Conservation (phyloP, 176 grass and related monocot genomes). For the Cenchrus fungigraminus region DNA sequence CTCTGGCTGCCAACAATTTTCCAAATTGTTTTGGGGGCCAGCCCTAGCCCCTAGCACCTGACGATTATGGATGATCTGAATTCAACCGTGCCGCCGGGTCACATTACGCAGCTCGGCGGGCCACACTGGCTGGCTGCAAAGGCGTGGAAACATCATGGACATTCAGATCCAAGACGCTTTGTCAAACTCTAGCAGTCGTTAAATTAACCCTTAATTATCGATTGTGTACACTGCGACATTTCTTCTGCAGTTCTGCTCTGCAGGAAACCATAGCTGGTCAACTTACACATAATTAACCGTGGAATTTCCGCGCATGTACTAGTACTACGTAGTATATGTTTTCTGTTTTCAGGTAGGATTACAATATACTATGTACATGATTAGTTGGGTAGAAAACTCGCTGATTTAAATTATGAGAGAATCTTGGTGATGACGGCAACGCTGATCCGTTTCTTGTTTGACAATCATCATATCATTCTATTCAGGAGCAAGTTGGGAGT, state of each 20-base stretch:
- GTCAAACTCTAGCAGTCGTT: background rate
- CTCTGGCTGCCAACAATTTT: background rate
- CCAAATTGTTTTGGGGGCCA: background rate
- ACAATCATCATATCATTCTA: background rate
- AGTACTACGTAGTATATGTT: background rate
- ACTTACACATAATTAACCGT: too few relatives aligned
- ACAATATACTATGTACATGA: background rate
- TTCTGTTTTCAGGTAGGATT: background rate
- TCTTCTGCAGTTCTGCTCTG: background rate
- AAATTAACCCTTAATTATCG: too few relatives aligned
- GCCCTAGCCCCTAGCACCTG: background rate
- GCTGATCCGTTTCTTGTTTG: constrained; percentile 30
- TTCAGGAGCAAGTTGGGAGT: background rate
- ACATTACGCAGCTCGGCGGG: background rate
- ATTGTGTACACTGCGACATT: background rate
- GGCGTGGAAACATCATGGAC: background rate
- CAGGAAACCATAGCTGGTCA: background rate
- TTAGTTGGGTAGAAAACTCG: background rate
- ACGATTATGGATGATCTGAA: background rate
- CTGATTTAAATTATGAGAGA: background rate
- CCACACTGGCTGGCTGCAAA: background rate
- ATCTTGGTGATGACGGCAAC: background rate
- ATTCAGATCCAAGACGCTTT: background rate
- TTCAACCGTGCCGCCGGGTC: background rate
- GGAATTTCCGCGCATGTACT: background rate